Base-by-base conservation (phyloP, 2,329 filamentous ascomycete species). In the Orbilia quercus region DNA sequence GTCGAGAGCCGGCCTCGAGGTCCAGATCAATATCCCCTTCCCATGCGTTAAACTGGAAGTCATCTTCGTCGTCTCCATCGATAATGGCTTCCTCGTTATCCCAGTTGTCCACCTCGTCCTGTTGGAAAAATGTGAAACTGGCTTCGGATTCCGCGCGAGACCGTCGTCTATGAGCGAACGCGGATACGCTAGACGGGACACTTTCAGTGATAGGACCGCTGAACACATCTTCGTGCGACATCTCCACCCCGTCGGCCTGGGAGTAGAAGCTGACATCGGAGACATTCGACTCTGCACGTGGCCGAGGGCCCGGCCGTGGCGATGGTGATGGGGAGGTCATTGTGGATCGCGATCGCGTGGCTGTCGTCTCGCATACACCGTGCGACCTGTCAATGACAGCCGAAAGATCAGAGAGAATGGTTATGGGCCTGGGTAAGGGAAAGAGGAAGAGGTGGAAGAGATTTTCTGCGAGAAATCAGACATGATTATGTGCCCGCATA, bases 121-220 rank as follows among this genome's bases (percentile, higher is more conserved):
- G 86, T 64, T 88, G 85, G 79, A 95, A 96, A 81, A 92, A 97
- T 1, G 92, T 88, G 80, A 97, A 98, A 81, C 92, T 97, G 25
- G 93, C 84, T 4, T 86, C 92, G 12, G 94, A 98, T 78, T 93
- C 91, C 76, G 91, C 89, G 77, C 94, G 88, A 38, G 85, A 84
- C 31, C 77, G 71, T 71, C 92, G 87, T 71, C 92, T 91, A 81
- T 96, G 93, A 51, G 88, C 89, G 80, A 99, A 99, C 31, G 92
- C 90, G n/a, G 92, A 92, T 36, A 93, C 85, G 79, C 93, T 97
- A 9, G 91, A 95, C 0, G 95, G 95, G n/a, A 99, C 87, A 79
- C 92, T 97, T 82, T 99, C 95, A 62, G 92, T 93, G 78, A 97
- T 89, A 5, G 94, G 95, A 5, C 95, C 95, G 22, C 94, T 90